Conservation (phyloP, 1,139 yeast genomes). For the Nakaseomyces glabratus region DNA sequence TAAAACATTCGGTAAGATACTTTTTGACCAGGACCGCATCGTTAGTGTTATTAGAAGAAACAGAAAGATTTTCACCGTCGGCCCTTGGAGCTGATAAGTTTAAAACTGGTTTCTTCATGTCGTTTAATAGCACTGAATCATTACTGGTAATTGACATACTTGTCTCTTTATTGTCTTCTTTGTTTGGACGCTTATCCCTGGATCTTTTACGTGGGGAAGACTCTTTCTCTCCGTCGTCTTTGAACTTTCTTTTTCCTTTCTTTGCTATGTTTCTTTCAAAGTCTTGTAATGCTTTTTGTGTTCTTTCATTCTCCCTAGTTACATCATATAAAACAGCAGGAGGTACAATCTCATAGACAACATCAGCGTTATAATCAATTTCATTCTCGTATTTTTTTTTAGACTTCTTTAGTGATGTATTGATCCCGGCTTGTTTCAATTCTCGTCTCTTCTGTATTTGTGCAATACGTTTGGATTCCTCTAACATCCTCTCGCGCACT, state of each 20-base stretch:
- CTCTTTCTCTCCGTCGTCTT: constrained; percentile 26
- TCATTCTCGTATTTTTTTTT: constrained; percentile 50
- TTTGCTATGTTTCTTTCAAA: constrained; percentile 42
- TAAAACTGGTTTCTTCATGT: constrained; percentile 47
- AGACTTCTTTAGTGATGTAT: constrained; percentile 35
- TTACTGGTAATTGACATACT: constrained; percentile 12
- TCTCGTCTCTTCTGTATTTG: constrained; percentile 76
- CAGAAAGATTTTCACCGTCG: no score
- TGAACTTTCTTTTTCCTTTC: constrained; percentile 33
- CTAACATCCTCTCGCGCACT: constrained; percentile 73
- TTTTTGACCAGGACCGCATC: no score
- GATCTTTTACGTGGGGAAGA: neutral
- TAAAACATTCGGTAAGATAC: constrained; percentile 29
- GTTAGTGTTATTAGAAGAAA: no score
- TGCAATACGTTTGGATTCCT: constrained; percentile 67
- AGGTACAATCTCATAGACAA: constrained; percentile 73
- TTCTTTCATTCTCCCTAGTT: constrained; percentile 42
- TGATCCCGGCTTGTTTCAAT: constrained; percentile 76
- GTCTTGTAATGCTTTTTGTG: constrained; percentile 33
- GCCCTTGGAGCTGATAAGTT: constrained; percentile 42
- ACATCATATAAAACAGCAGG: constrained; percentile 63
- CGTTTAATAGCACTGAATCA: constrained; percentile 33
- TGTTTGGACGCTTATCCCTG: constrained; percentile 27
- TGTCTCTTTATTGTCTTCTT: constrained; percentile 22
- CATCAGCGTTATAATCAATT: constrained; percentile 75